A percentile compares a stretch with the other conserved stretches of the same genome.
Evolutionary conservation across 176 grass and related monocot species (phyloP).

Genomic region (Zoysia japonica): DNA sequence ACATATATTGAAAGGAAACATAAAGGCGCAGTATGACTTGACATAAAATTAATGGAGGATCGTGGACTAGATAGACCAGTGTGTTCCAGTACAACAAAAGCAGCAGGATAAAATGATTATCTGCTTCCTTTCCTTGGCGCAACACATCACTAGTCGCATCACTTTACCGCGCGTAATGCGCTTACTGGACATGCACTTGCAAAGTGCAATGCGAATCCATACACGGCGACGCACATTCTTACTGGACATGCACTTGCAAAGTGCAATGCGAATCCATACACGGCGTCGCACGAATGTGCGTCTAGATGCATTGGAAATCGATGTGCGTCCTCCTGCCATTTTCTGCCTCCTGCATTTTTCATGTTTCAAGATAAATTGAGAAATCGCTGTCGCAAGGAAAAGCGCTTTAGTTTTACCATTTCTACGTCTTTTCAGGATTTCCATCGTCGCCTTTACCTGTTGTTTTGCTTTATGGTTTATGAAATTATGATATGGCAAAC

Average conservation of each 20-base stretch:
- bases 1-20: too few relatives aligned
- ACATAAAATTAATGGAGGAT: too few relatives aligned
- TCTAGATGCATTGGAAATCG: slow-evolving; percentile 36
- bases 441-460: neutral
- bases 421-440: neutral
- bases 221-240: slow-evolving; percentile 9
- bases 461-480: slow-evolving; percentile 1
- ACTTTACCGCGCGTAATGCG: slow-evolving; percentile 41
- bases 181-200: slow-evolving; percentile 44
- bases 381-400: neutral
- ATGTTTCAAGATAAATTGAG: neutral
- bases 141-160: neutral
- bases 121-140: slow-evolving; percentile 9
- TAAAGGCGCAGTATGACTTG: too few relatives aligned
- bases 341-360: slow-evolving; percentile 7
- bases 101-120: too few relatives aligned
- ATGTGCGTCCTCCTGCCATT: neutral
- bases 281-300: neutral
- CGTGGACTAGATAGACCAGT: too few relatives aligned
- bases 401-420: neutral
- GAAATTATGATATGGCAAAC: slow-evolving; percentile 18
- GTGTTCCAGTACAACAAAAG: too few relatives aligned
- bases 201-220: slow-evolving; percentile 22
- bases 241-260: slow-evolving; percentile 38
- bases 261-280: slow-evolving; percentile 21